phyloP scores from a whole-genome alignment of 495 filamentous ascomycete species.

The Podospora anserina region DNA sequence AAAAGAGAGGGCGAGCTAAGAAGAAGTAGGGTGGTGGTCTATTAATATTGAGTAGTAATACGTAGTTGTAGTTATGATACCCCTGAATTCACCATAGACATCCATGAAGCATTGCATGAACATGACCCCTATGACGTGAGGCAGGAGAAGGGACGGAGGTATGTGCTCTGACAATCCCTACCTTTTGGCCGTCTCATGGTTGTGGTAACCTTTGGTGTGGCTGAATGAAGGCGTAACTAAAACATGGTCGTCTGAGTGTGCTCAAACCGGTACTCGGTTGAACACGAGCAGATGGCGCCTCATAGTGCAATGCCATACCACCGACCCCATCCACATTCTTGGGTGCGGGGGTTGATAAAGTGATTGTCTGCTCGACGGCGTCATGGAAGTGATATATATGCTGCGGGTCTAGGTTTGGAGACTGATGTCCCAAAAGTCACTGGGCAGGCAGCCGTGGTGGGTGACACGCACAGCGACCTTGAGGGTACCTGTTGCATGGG shows the following conservation, averaged over 20 bases:
- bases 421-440: neutral
- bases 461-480: neutral
- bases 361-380: neutral
- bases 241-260: too few relatives aligned
- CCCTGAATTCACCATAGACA: neutral
- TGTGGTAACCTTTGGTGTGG: too few relatives aligned
- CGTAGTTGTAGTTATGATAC: neutral
- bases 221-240: too few relatives aligned
- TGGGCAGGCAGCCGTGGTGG: neutral
- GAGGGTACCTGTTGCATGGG: neutral
- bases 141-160: neutral
- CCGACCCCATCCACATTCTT: too few relatives aligned
- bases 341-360: neutral
- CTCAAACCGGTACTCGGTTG: too few relatives aligned
- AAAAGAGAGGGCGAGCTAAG: conserved; percentile 33
- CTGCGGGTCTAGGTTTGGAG: neutral
- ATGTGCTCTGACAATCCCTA: neutral
- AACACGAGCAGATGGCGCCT: too few relatives aligned
- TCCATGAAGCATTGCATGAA: neutral
- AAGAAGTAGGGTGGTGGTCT: conserved; percentile 15
- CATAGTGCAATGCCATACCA: neutral
- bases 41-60: neutral
- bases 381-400: neutral
- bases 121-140: neutral
- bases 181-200: neutral